Conservation (phyloP, 305 asterid species). For the Solanum hybrid region DNA sequence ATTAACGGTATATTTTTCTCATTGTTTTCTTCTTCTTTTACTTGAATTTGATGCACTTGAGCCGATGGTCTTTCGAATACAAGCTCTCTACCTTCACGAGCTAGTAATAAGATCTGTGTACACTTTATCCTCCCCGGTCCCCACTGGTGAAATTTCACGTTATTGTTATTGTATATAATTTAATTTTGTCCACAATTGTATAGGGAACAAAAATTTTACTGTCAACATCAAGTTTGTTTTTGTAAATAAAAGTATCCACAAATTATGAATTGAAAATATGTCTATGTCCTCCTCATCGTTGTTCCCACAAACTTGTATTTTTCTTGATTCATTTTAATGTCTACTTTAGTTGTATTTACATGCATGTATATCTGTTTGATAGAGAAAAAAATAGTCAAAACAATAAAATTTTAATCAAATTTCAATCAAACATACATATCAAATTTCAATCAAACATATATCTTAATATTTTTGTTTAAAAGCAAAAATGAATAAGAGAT, state of each 20-base stretch:
- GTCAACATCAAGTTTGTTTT: not conserved
- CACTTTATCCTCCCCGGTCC: not conserved
- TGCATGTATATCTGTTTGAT: not conserved
- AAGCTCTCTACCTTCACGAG: too few species aligned
- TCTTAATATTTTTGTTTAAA: too few species aligned
- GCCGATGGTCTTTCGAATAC: too few species aligned
- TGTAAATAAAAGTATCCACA: not conserved
- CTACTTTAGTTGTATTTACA: not conserved
- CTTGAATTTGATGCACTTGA: too few species aligned
- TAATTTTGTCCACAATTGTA: not conserved
- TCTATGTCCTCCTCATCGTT: not conserved
- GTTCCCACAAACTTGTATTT: not conserved
- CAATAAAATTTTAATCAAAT: too few species aligned
- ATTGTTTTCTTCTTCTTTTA: too few species aligned
- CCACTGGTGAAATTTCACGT: not conserved
- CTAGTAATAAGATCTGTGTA: too few species aligned
- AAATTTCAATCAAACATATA: too few species aligned
- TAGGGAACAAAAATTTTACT: not conserved
- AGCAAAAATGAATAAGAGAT: not conserved
- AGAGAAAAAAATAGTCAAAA: not conserved
- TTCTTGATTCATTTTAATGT: not conserved
- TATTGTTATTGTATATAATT: not conserved
- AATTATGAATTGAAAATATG: not conserved
- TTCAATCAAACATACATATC: too few species aligned
- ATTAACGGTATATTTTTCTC: not conserved